Conservation (phyloP, 2,329 filamentous ascomycete species). For the Apiospora hydei region DNA sequence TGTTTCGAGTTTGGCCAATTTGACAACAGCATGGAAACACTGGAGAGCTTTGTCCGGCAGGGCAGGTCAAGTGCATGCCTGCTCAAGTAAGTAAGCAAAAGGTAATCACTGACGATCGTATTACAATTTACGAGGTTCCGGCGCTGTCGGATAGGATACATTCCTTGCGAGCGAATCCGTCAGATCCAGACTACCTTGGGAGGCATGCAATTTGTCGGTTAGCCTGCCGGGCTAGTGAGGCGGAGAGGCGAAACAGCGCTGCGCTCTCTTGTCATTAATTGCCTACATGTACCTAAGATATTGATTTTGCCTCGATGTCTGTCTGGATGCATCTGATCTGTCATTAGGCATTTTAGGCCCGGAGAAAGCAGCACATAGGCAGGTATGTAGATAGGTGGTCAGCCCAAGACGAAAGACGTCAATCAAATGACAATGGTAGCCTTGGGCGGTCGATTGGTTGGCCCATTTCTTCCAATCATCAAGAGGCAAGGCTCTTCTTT, state of each 20-base stretch:
- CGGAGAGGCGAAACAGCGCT: slow-evolving; percentile 6
- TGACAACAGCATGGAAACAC: not conserved
- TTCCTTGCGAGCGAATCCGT: slow-evolving; percentile 5
- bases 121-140: slow-evolving; percentile 10
- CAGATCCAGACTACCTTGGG: not conserved
- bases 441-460: not conserved
- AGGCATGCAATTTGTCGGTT: slow-evolving; percentile 3
- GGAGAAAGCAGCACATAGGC: not conserved
- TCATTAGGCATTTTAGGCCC: slow-evolving; percentile 11
- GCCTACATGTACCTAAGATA: not conserved
- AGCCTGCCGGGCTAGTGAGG: slow-evolving; percentile 10
- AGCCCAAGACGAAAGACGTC: not conserved
- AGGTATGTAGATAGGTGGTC: not conserved
- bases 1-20: slow-evolving; percentile 10
- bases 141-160: not conserved
- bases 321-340: not conserved
- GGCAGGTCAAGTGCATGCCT: not conserved
- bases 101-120: not conserved
- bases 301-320: slow-evolving; percentile 3
- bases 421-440: not conserved
- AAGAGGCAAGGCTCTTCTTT: slow-evolving; percentile 3
- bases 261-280: not conserved
- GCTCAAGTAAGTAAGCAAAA: not conserved
- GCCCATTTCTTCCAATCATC: not conserved
- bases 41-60: not conserved